Evolutionary conservation across 2,329 filamentous ascomycete species (phyloP), one percentile per base, ranked within the genome.

Genomic region (Aureobasidium namibiae): DNA sequence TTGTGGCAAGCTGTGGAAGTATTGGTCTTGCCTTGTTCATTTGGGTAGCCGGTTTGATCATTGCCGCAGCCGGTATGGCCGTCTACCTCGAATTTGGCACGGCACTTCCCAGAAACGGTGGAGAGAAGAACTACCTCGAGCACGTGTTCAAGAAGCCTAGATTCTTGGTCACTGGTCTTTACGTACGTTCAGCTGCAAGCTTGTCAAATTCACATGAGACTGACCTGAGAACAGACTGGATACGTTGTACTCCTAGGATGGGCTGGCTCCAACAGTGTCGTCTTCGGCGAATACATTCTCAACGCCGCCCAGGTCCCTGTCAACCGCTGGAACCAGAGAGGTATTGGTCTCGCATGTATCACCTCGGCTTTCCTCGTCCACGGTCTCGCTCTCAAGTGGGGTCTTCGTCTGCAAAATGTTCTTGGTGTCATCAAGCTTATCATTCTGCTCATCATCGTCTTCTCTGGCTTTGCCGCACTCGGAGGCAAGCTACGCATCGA

Each of bases 221-320:
- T 39, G n/a, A 52, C 23, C 8, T 18, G 18, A 4, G 6, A 9
- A 29, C 34, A 52, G 48, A 52, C 72, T 24, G 78, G 80, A 31
- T 86, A 87, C 62, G 80, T 85, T 13, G 67, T 88, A 26, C 76
- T 88, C 1, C 78, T 87, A 18, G 83, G 73, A 13, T 87, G 83
- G 83, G 83, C 84, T 0, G 82, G 81, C 7, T 82, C 82, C 14
- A 88, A 88, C 70, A 86, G 81, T 0, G 82, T 89, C 63, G 79
- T 88, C 39, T 88, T 89, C 63, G 85, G 85, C 61, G 84, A 87
- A 68, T 88, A 88, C 70, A 83, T 89, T 60, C 77, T 89, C 1
- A 78, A 85, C 66, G 86, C 85, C 9, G 82, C 85, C 11, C 74
- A 82, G 13, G 77, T 83, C 23, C 80, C 87, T 63, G 81, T 85